Evolutionary conservation across 495 filamentous ascomycete species (phyloP).

Genomic region (Trypethelium eluteriae): DNA sequence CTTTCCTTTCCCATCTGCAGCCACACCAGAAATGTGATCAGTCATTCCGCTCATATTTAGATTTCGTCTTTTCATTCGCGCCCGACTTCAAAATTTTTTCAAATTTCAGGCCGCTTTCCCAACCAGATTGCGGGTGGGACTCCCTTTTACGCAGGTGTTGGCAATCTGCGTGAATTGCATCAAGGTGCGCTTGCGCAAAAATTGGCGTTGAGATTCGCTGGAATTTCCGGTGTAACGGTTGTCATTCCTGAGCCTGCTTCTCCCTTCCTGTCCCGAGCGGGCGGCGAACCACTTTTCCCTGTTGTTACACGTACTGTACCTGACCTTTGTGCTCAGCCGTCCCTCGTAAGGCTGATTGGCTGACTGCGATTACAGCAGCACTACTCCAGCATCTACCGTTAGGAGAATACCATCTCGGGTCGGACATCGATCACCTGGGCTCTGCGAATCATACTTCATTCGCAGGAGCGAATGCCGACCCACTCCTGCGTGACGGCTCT

Average conservation of each 20-base stretch:
- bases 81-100: background rate
- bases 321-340: slow-evolving; percentile 6
- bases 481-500: slow-evolving; percentile 9
- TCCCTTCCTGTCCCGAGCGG: slow-evolving; percentile 6
- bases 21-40: slow-evolving; percentile 1
- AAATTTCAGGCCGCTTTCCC: background rate
- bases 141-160: background rate
- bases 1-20: background rate
- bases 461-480: background rate
- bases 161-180: background rate
- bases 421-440: slow-evolving; percentile 10
- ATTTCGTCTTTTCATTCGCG: background rate
- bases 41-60: background rate
- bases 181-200: background rate
- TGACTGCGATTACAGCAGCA: slow-evolving; percentile 9
- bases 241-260: slow-evolving; percentile 8
- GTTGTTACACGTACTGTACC: slow-evolving; percentile 8
- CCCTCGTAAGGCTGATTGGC: slow-evolving; percentile 6
- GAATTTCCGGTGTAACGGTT: slow-evolving; percentile 1
- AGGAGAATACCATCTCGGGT: slow-evolving; percentile 8
- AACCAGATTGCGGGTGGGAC: background rate
- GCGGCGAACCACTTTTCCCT: slow-evolving; percentile 11
- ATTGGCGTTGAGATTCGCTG: background rate
- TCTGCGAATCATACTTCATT: slow-evolving; percentile 8
- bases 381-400: slow-evolving; percentile 1